These are phyloP conservation scores for Paratinospora sagittata DNA, from an alignment of 164 flowering plant species.

Conservation along the genomic window DNA sequence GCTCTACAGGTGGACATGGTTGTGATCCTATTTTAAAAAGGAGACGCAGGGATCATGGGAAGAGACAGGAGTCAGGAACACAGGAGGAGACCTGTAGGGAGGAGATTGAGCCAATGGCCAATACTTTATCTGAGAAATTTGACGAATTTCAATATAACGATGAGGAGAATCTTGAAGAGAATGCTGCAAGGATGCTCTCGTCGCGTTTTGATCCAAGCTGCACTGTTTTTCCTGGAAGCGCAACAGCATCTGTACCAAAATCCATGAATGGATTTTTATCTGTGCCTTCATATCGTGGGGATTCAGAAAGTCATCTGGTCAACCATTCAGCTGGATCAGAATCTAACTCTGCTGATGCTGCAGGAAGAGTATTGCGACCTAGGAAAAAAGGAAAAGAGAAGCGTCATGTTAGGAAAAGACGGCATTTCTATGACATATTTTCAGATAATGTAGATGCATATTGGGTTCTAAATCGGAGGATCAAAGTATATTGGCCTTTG, in stretches of 20 bases:
- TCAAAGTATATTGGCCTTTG: slow-evolving; percentile 94
- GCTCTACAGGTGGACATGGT: slow-evolving; percentile 19
- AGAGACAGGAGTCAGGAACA: slow-evolving; percentile 23
- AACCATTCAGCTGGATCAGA: slow-evolving; percentile 27
- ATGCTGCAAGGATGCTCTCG: slow-evolving; percentile 98
- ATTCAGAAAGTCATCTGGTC: slow-evolving; percentile 18
- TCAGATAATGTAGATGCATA: slow-evolving; percentile 48
- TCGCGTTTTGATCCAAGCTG: slow-evolving; percentile 92
- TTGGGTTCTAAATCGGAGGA: slow-evolving; percentile 73
- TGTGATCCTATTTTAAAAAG: slow-evolving; percentile 23
- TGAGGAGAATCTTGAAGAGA: slow-evolving; percentile 90
- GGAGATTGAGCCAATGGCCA: slow-evolving; percentile 23
- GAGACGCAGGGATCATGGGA: slow-evolving; percentile 24
- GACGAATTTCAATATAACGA: slow-evolving; percentile 46
- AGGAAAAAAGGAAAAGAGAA: slow-evolving; percentile 48
- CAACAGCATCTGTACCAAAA: slow-evolving; percentile 23
- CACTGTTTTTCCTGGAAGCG: slow-evolving; percentile 49
- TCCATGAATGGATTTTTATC: slow-evolving; percentile 34
- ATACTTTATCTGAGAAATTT: slow-evolving; percentile 12
- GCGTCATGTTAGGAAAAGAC: slow-evolving; percentile 52
- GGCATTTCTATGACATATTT: slow-evolving; percentile 76
- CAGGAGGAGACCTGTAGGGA: slow-evolving; percentile 14
- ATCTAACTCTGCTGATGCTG: slow-evolving; percentile 43
- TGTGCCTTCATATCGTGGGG: slow-evolving; percentile 22
- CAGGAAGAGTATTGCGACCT: slow-evolving; percentile 65